Conservation (phyloP, 306 rosid species). For the Ziziphus jujuba region DNA sequence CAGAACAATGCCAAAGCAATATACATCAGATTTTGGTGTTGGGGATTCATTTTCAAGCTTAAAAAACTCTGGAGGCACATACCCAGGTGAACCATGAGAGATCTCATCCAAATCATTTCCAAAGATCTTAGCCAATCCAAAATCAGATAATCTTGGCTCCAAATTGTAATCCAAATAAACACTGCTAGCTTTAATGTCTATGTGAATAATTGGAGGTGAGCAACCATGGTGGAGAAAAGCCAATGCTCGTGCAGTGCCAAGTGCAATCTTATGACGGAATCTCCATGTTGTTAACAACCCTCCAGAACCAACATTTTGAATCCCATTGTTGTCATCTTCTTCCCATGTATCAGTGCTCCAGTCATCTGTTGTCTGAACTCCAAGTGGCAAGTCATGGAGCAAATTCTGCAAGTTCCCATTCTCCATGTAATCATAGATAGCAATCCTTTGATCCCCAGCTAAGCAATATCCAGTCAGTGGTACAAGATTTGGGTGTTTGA, state of each 20-base stretch:
- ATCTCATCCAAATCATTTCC: conserved; percentile 85
- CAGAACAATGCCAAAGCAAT: conserved; percentile 87
- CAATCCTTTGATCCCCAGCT: conserved; percentile 97
- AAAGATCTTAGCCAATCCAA: conserved; percentile 85
- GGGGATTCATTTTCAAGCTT: conserved; percentile 59
- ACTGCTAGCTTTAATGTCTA: conserved; percentile 91
- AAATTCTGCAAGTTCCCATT: conserved; percentile 94
- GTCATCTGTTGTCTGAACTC: conserved; percentile 82
- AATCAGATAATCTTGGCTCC: conserved; percentile 94
- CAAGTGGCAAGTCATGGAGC: conserved; percentile 93
- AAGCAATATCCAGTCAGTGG: conserved; percentile 95
- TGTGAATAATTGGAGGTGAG: conserved; percentile 90
- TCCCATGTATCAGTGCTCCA: conserved; percentile 99
- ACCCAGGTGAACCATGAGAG: conserved; percentile 70
- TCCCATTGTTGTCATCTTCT: conserved; percentile 59
- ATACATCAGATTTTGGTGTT: conserved; percentile 89
- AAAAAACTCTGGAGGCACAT: conserved; percentile 81
- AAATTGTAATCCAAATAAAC: conserved; percentile 84
- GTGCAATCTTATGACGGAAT: conserved; percentile 89
- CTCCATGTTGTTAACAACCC: conserved; percentile 80
- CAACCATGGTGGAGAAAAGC: conserved; percentile 99
- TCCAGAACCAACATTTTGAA: conserved; percentile 78
- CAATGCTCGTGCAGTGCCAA: conserved; percentile 90
- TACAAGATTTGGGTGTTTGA: conserved; percentile 94
- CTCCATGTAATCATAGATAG: conserved; percentile 98